Conservation (phyloP, 805 yeast species). For the Sungouiozyma intestinalis region DNA sequence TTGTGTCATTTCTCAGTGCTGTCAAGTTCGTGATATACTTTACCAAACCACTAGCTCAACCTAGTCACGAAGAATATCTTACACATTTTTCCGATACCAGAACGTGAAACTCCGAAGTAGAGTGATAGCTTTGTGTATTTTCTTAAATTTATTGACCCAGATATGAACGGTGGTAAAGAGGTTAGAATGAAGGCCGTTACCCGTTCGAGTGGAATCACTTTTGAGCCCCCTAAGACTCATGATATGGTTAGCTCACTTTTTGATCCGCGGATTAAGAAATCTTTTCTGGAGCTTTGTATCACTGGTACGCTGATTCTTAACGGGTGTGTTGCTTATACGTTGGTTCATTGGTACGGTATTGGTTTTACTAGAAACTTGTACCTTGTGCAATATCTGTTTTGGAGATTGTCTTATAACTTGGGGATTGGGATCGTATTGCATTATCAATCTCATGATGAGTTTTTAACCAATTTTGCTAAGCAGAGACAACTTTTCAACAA, state of each 20-base stretch:
- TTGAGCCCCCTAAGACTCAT: constrained; percentile 44
- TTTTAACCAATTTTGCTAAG: constrained; percentile 43
- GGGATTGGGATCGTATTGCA: constrained; percentile 69
- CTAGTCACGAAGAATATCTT: too few relatives aligned
- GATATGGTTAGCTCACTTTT: constrained; percentile 77
- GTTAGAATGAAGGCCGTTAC: constrained; percentile 15
- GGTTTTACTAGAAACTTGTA: constrained; percentile 30
- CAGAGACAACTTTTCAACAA: constrained; percentile 36
- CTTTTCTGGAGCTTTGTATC: constrained; percentile 54
- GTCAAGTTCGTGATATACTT: too few relatives aligned
- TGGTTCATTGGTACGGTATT: constrained; percentile 14
- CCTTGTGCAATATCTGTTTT: constrained; percentile 49
- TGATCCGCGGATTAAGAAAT: constrained; percentile 64
- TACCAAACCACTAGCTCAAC: too few relatives aligned
- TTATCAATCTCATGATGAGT: constrained; percentile 50
- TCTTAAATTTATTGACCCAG: too few relatives aligned
- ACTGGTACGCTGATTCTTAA: constrained; percentile 34
- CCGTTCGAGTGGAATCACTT: constrained; percentile 25
- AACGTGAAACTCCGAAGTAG: too few relatives aligned
- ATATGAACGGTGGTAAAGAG: background rate
- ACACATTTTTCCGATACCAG: too few relatives aligned
- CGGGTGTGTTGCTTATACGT: constrained; percentile 24
- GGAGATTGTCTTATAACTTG: constrained; percentile 67
- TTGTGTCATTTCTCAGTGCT: too few relatives aligned
- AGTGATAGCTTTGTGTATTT: too few relatives aligned